Base-by-base conservation (phyloP, 257 asterid genomes). In the Penstemon davidsonii region DNA sequence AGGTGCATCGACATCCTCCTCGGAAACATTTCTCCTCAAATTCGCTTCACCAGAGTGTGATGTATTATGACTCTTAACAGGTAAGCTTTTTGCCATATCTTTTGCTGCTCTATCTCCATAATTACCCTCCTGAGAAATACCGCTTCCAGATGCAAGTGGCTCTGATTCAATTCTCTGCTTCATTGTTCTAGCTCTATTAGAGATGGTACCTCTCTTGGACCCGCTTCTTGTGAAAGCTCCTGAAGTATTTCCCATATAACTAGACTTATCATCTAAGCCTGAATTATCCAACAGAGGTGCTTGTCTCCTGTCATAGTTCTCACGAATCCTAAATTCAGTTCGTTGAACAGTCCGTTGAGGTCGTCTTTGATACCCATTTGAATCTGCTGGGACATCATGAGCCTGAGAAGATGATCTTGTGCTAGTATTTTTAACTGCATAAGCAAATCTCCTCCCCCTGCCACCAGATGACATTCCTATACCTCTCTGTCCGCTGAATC, bases 1-100 rank as follows among this genome's bases (percentile, higher is more conserved):
- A 39, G 99, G 96, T 74, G 97, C 91, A 82, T 89, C 96, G 54
- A 88, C 89, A 83, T 83, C 97, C 80, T 86, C 97, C 80, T 82
- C 88, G 13, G 93, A 76, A 47, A 75, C 76, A 75, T 73, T 87
- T 73, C 82, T 84, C 61, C 82, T 80, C 70, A 81, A 62, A 71
- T 73, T 80, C 66, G 85, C 82, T 79, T 84, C 95, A 38, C 74
- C 77, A 66, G 72, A 11, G 67, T 43, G 65, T 4, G 87, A 74
- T 45, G 73, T 47, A 79, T 51, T 73, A 77, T 68, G 78, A 53
- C 60, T 76, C 80, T 71, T 83, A 45, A 37, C 64, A 52, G 79
- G 71, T 36, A 67, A 63, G 40, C 61, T 73, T 78, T 77, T 90
- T 19, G 54, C 67, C 60, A 9, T 61, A 62, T 80, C 90, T 75